Base-by-base conservation (phyloP, 768 basidiomycete genomes). In the Panaeolus cyanescens region DNA sequence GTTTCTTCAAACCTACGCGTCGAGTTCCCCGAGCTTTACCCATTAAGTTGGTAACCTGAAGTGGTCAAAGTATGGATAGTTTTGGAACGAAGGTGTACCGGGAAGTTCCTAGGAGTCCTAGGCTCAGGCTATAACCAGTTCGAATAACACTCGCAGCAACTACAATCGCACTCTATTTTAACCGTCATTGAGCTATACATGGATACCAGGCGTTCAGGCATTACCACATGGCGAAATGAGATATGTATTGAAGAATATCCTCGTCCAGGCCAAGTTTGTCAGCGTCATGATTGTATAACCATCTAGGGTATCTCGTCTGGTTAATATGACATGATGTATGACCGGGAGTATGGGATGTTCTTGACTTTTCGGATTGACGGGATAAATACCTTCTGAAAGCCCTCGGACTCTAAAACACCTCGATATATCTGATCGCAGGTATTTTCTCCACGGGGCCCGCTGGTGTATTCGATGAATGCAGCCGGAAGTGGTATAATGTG, bases 341-440 rank as follows among this genome's bases (percentile, higher is more conserved):
- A 50, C 45, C 45, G n/a, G 45, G 45, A 50, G 45, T 50, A 50
- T 50, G 45, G 45, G 45, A 50, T 12, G 28, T 56, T 56, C 32
- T 56, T 56, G 10, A 33, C 36, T 56, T 33, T 56, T 56, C 55
- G 32, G 32, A n/a, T 32, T 31, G 28, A 22, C 17, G 17, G 32
- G 45, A 28, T 50, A 15, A 50, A 50, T 30, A 13, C 15, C 45
- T 5, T 50, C 45, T 50, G 30, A 25, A 50, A 50, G 45, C 45
- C 45, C 45, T 50, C 45, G 45, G 45, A 50, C 10, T 50, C 45
- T 50, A 25, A 50, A 13, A 50, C 25, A 28, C 13, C 45, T 50
- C 19, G 45, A 50, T 25, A 28, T 50, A 25, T 50, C 45, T 50
- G 45, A 50, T 50, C 45, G 45, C 30, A 50, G 25, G 45, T 28